These are phyloP conservation scores for Solanum habrochaites DNA, from an alignment of 257 asterid genomes.

Conservation along the genomic window DNA sequence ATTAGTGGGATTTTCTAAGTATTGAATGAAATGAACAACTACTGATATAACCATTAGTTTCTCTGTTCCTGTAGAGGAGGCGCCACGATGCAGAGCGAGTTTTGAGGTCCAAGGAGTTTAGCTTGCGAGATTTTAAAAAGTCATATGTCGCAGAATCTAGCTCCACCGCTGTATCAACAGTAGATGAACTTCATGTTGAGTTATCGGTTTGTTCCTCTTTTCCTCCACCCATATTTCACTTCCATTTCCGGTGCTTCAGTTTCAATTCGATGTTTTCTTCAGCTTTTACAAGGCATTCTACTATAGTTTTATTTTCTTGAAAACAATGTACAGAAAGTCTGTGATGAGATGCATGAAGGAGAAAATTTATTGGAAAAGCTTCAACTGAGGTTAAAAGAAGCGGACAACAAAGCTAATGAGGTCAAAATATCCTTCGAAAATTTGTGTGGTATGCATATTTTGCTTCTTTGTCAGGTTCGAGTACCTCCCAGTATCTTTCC, in stretches of 20 bases:
- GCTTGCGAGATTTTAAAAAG: constrained; percentile 53
- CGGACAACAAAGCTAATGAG: constrained; percentile 35
- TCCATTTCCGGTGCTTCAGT: background rate
- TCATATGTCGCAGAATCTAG: constrained; percentile 38
- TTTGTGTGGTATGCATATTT: constrained; percentile 50
- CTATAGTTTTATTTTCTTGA: background rate
- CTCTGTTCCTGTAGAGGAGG: constrained; percentile 35
- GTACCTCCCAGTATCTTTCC: background rate
- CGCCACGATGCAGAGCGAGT: constrained; percentile 33
- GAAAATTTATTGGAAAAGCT: constrained; percentile 37
- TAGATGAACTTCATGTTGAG: constrained; percentile 66
- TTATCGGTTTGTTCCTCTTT: constrained; percentile 42
- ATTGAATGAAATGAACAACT: background rate
- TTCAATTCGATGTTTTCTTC: background rate
- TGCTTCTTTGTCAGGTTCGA: background rate
- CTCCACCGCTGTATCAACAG: constrained; percentile 35
- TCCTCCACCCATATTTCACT: background rate
- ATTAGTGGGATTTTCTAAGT: background rate
- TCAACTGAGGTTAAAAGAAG: constrained; percentile 39
- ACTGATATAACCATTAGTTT: background rate
- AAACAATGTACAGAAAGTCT: constrained; percentile 42
- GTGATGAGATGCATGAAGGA: constrained; percentile 38
- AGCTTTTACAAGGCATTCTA: background rate
- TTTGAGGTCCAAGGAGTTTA: constrained; percentile 37
- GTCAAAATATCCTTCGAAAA: constrained; percentile 34